phyloP scores from a whole-genome alignment of 169 alveolate species.

The Eimeria brunetti region DNA sequence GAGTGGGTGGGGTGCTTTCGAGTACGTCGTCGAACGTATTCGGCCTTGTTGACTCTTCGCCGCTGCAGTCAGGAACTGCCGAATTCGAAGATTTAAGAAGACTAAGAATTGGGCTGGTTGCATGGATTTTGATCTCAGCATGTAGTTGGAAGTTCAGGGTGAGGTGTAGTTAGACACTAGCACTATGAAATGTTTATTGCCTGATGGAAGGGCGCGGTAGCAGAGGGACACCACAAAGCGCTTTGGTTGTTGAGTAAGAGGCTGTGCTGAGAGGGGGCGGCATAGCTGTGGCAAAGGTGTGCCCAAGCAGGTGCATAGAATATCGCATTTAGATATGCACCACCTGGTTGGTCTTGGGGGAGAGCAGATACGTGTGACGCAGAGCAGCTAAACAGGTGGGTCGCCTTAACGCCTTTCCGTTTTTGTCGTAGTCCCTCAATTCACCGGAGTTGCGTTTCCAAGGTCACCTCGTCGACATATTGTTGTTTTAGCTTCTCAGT shows the following conservation, averaged over 20 bases:
- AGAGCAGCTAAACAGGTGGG: too few species aligned
- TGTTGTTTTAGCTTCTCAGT: too few species aligned
- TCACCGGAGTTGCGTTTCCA: too few species aligned
- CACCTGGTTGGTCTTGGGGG: too few species aligned
- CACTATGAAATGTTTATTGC: not conserved
- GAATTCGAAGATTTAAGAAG: not conserved
- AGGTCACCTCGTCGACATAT: too few species aligned
- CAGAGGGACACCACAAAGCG: not conserved
- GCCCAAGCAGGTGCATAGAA: not conserved
- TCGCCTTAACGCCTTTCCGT: too few species aligned
- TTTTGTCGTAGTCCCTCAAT: too few species aligned
- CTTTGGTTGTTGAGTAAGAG: not conserved
- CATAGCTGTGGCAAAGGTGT: not conserved
- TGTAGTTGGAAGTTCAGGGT: not conserved
- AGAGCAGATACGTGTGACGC: too few species aligned
- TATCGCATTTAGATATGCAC: not conserved
- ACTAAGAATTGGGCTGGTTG: not conserved
- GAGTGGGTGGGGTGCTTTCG: not conserved
- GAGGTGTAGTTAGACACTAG: not conserved
- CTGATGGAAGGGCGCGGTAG: not conserved
- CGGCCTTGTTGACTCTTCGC: not conserved
- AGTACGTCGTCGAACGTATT: not conserved
- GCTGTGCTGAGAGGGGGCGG: not conserved
- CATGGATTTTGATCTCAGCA: not conserved
- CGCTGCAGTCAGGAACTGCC: not conserved